Evolutionary conservation across 352 stramenopile species (phyloP), one percentile per base, ranked within the genome.

Genomic region (Globisporangium sylvaticum): DNA sequence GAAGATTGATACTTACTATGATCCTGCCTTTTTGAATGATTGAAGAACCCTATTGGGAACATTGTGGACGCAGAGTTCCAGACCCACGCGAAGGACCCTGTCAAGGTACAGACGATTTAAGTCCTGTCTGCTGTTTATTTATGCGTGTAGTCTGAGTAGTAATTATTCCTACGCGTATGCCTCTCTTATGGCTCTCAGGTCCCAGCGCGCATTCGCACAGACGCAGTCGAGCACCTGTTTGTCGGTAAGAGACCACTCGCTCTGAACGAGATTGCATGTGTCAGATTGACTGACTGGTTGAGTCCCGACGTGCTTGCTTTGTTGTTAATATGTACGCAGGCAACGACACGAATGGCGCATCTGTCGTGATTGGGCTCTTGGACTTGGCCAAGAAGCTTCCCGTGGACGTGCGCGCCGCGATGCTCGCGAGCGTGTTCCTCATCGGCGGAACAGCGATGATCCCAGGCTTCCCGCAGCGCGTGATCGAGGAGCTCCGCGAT

Each of bases 381-480:
- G 72, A 89, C 10, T 39, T 89, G 4, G 56, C 91, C 2, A 79
- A 82, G 56, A 88, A 83, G 48, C 53, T 79, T 0, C 86, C 88
- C 0, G 60, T 96, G 31, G 88, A 96, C 61, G 74, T 91, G 25
- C 78, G 84, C 48, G 70, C 72, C 0, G 74, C 83, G 14, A 80
- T 92, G 75, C 67, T 89, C n/a, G 75, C 85, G 54, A 94, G 91
- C 61, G 44, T 96, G n/a, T 63, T 96, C 7, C 73, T 92, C 15
- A 69, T 94, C 25, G 88, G 88, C 29, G 88, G 88, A 46, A 81
- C 78, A 3, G 75, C 80, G 39, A 96, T 96, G 88, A 75, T 96
- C 62, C 84, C 85, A 62, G 84, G 84, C 8, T 87, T 95, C 46
- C 56, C 73, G 18, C 69, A 76, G 27, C 80, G 87, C 20, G 64